Evolutionary conservation across 345 rosid genomes (phyloP), one percentile per base, ranked within the genome.

Genomic region (Eucalyptus urophylla): DNA sequence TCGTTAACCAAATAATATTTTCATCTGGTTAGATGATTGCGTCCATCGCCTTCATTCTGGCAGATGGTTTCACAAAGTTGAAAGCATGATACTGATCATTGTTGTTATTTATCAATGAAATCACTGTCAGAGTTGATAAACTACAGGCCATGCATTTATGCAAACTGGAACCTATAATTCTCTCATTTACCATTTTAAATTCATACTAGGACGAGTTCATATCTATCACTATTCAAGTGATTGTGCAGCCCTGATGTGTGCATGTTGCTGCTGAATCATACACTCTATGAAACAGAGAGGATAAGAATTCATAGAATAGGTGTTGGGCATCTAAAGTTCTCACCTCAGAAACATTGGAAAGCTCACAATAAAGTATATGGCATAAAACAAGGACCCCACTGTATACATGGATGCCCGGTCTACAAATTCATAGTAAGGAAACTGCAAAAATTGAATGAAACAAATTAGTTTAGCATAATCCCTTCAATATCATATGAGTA

Each of bases 321-420:
- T 22, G 45, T 56, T 49, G 60, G 69, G 80, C 86, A 31, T 45
- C 76, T 11, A 87, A 51, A 87, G 86, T 88, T 89, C 94, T 93
- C 92, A 97, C 99, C 99, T 97, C 90, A 97, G 92, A 92, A 98
- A 98, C 99, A 98, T 98, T 43, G 99, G 99, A 90, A 98, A 98
- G 96, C 99, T 98, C 80, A 98, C 99, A 45, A 98, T 21, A 94
- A 98, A 97, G 94, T 97, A 98, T 90, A 97, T 95, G 80, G 99
- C 99, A 91, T 98, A 98, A 92, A 98, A 98, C 93, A 98, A 90
- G 80, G 96, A 98, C 44, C 99, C 99, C 91, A 98, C 97, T 94
- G 89, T 95, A 93, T 98, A 98, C 99, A 98, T 98, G 88, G 96
- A 95, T 80, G 94, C 96, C 88, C 99, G 97, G 91, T 98, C 99